Evolutionary conservation across 768 basidiomycete genomes (phyloP).

Genomic region (Pisolithus sp.): DNA sequence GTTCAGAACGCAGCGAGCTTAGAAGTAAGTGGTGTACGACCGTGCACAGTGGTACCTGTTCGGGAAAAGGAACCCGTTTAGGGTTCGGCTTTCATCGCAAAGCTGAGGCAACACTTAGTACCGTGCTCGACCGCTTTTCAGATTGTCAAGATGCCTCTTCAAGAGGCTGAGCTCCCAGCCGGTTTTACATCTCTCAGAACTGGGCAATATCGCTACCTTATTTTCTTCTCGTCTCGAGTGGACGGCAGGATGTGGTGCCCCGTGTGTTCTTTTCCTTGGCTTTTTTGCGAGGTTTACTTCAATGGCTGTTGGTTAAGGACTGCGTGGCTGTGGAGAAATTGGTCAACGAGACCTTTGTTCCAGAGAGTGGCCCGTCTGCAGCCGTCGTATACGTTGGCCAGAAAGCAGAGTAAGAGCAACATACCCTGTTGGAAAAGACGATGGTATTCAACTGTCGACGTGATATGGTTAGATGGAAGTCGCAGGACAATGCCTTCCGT

Average conservation of each 20-base stretch:
- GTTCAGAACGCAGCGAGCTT: too few species aligned
- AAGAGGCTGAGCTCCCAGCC: too few species aligned
- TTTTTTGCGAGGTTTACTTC: conserved; percentile 1
- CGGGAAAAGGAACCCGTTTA: too few species aligned
- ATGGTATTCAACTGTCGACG: background rate
- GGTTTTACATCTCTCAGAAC: conserved; percentile 33
- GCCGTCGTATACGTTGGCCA: conserved; percentile 67
- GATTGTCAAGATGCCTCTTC: too few species aligned
- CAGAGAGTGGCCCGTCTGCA: conserved; percentile 41
- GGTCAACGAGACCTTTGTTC: conserved; percentile 45
- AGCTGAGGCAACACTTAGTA: too few species aligned
- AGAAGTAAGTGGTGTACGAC: too few species aligned
- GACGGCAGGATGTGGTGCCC: conserved; percentile 67
- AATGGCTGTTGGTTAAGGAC: conserved; percentile 40
- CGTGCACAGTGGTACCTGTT: too few species aligned
- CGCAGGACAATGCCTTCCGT: conserved; percentile 50
- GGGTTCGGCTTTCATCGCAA: too few species aligned
- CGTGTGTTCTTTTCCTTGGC: conserved; percentile 32
- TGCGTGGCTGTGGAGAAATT: conserved; percentile 55
- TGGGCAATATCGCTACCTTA: conserved; percentile 45
- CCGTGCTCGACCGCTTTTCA: too few species aligned
- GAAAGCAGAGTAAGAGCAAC: conserved; percentile 45
- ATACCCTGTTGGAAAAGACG: background rate
- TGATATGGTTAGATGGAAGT: conserved; percentile 55
- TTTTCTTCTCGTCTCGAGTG: conserved; percentile 69